Evolutionary conservation across 108 stramenopile species (phyloP), one percentile per base, ranked within the genome.

Genomic region (Phaeodactylum tricornutum): DNA sequence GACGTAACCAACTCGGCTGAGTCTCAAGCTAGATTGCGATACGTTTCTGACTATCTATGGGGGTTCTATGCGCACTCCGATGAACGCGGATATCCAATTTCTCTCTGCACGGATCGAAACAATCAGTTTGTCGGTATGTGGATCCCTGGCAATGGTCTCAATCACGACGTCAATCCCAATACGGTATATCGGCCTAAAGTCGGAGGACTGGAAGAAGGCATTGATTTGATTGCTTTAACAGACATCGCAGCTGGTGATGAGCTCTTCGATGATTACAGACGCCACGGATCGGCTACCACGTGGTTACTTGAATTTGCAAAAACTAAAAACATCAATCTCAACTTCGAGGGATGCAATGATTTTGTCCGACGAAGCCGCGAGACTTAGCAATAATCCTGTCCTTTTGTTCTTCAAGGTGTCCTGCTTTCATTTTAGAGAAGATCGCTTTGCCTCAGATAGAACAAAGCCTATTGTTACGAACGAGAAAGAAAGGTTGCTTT

Each of bases 111-210:
- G 8, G 3, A 19, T 14, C 14, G 8, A 29, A 2, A 15, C 19
- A 40, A 35, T 30, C 26, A 0, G 29, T 69, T 69, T 40, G 58
- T 62, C 41, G 67, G 67, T 4, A 69, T 69, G 62, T 69, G 67
- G 67, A 37, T 69, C 9, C 67, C 67, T 11, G 67, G 67, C 8
- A 69, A 69, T 45, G 67, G 67, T 5, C 37, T 69, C 33, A 69
- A 69, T 43, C 67, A 69, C 35, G 63, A 43, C 35, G 32, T 47
- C n/a, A 21, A 28, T 3, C 67, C 67, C 12, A 69, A 69, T 42
- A 59, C 62, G 12, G 67, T 69, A 0, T 69, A 69, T 50, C 56
- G 43, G 24, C 2, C 54, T 24, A 20, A 14, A 14, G n/a, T 9
- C 11, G 43, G 43, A 11, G 37, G 7, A 16, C 47, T 59, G 16